A percentile compares a stretch with the other conserved stretches of the same genome.
Conservation (phyloP, 495 filamentous ascomycete genomes). For the Bacidia rubella region DNA sequence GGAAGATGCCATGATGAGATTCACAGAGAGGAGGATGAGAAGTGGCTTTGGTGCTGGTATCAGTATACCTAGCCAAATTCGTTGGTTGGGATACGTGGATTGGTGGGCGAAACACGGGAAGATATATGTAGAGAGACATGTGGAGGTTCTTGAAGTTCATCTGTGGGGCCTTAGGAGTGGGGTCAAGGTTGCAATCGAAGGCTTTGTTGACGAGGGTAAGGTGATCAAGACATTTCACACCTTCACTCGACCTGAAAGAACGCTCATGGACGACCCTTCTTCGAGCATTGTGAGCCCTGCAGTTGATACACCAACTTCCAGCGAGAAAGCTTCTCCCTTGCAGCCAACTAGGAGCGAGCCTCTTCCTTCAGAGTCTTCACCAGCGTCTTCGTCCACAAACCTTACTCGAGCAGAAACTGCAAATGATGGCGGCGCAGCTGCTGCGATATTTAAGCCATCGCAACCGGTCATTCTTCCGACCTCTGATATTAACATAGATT, state of each 20-base stretch:
- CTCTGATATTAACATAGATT: constrained; percentile 78
- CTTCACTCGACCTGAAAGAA: constrained; percentile 60
- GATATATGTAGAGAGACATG: constrained; percentile 64
- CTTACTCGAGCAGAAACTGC: constrained; percentile 19
- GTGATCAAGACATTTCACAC: constrained; percentile 72
- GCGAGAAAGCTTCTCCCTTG: constrained; percentile 18
- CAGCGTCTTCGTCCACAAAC: constrained; percentile 7
- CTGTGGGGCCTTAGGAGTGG: constrained; percentile 81
- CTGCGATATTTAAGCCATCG: constrained; percentile 66
- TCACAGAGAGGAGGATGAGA: constrained; percentile 81
- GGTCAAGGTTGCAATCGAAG: constrained; percentile 76
- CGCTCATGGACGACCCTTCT: constrained; percentile 46
- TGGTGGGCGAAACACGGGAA: constrained; percentile 67
- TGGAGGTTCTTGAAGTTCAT: constrained; percentile 81
- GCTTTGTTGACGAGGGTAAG: constrained; percentile 76
- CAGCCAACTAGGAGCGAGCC: constrained; percentile 7
- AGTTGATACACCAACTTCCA: constrained; percentile 7
- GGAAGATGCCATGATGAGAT: constrained; percentile 63
- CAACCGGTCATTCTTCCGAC: constrained; percentile 54
- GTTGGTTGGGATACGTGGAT: constrained; percentile 85
- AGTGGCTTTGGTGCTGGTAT: constrained; percentile 77
- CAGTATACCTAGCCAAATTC: constrained; percentile 81
- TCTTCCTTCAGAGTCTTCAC: background rate
- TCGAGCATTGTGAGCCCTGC: constrained; percentile 21
- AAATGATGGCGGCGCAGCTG: constrained; percentile 37